Base-by-base conservation (phyloP, 257 asterid species). In the Solanum lycopersicoides region DNA sequence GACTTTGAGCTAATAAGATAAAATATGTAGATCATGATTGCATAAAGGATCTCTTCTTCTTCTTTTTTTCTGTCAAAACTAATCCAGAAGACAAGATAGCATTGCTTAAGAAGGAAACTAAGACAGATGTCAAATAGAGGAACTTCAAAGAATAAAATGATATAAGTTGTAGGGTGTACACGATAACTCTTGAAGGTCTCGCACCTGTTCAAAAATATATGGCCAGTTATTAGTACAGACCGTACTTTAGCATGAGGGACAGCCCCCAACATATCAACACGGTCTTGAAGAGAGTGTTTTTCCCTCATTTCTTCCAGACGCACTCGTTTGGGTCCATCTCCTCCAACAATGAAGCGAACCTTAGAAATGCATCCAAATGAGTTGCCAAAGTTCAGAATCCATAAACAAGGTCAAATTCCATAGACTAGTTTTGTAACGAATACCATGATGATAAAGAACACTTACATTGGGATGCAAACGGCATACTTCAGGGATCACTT, bases 311-410 rank as follows among this genome's bases (percentile, higher is more conserved):
- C 99, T 90, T 97, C 99, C 89, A 97, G 86, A 50, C 97, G 93
- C 88, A 97, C 99, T 92, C 99, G 93, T 93, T 96, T 97, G 86
- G 99, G 99, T 86, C 99, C 99, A 90, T 97, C 98, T 53, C 99
- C 99, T 88, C 99, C 99, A 87, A 97, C 89, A 89, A 97, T 87
- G 90, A 97, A 97, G 87, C 97, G 95, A 89, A 97, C 99, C 99
- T 95, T 88, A 66, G 87, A 82, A 85, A 86, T 34, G 66, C 88
- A 83, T 83, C 88, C 86, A 41, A 85, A 63, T 83, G 72, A 79
- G 71, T 83, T 23, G 80, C 66, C 65, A 56, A 34, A 85, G 72
- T 56, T 75, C 63, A 60, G 88, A 50, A 74, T 42, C 73, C 65
- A 39, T 73, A 65, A 21, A 53, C 50, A 89, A 73, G 88, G 45